phyloP scores from a whole-genome alignment of 768 basidiomycete genomes.

The Imleria badia region DNA sequence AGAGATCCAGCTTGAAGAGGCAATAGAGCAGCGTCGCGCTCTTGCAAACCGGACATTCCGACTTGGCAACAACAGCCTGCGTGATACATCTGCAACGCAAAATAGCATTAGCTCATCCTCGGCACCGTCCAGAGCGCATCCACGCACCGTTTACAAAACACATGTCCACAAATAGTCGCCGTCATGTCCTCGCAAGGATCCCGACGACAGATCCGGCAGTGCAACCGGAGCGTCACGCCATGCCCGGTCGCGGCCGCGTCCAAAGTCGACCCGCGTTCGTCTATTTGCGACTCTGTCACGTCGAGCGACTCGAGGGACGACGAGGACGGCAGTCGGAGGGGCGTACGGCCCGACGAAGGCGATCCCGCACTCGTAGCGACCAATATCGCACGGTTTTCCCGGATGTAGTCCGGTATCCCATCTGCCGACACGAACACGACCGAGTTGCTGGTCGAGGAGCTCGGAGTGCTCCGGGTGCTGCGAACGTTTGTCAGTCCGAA shows the following conservation, averaged over 20 bases:
- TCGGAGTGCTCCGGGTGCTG: slow-evolving; percentile 6
- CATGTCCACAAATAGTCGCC: slow-evolving; percentile 61
- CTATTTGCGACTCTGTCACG: neutral
- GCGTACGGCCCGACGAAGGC: slow-evolving; percentile 17
- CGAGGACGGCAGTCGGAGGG: slow-evolving; percentile 21
- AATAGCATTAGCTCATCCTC: neutral
- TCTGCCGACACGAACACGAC: slow-evolving; percentile 32
- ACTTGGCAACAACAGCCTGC: slow-evolving; percentile 43
- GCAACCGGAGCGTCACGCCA: slow-evolving; percentile 27
- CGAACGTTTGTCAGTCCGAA: neutral
- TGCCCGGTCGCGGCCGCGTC: neutral
- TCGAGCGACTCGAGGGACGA: slow-evolving; percentile 27
- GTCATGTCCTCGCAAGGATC: slow-evolving; percentile 54
- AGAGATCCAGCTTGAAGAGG: slow-evolving; percentile 52
- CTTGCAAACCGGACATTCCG: slow-evolving; percentile 53
- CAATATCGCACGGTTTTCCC: slow-evolving; percentile 31
- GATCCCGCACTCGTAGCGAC: slow-evolving; percentile 31
- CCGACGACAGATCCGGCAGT: slow-evolving; percentile 50
- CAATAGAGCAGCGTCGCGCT: slow-evolving; percentile 53
- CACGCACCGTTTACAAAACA: slow-evolving; percentile 56
- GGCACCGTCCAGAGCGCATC: too few relatives aligned
- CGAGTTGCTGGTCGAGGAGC: slow-evolving; percentile 21
- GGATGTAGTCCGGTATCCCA: slow-evolving; percentile 30
- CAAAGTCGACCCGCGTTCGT: neutral
- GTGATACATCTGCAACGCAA: slow-evolving; percentile 50